Evolutionary conservation across 176 grass and related monocot genomes (phyloP).

Genomic region (Lolium rigidum): DNA sequence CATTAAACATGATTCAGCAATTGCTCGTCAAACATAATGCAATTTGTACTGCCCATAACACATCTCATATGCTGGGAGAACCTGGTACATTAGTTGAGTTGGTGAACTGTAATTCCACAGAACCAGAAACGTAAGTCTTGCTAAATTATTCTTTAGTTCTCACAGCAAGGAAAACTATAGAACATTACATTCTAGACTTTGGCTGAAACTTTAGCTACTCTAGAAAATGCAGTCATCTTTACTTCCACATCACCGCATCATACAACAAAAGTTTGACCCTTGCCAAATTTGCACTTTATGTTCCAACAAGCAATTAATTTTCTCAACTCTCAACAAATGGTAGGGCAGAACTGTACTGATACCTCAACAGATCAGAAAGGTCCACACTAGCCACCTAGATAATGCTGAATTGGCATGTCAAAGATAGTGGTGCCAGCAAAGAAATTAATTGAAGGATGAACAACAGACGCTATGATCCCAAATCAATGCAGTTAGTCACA

Average conservation of each 20-base stretch:
- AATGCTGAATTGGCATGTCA: constrained; percentile 1
- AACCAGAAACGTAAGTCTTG: neutral
- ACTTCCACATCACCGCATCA: neutral
- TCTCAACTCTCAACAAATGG: neutral
- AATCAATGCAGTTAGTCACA: neutral
- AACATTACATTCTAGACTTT: neutral
- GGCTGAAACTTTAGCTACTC: neutral
- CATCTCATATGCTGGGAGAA: neutral
- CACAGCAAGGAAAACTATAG: neutral
- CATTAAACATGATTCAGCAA: constrained; percentile 1
- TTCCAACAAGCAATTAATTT: constrained; percentile 11
- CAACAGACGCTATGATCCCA: neutral
- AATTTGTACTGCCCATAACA: neutral
- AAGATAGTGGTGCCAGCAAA: neutral
- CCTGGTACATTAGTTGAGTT: neutral
- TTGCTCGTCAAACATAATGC: neutral
- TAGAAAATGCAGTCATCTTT: neutral
- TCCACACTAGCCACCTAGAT: neutral
- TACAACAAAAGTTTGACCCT: neutral
- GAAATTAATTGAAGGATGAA: constrained; percentile 7
- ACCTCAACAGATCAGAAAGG: constrained; percentile 1
- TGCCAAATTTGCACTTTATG: constrained; percentile 2
- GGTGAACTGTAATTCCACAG: neutral
- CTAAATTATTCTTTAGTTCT: constrained; percentile 6
- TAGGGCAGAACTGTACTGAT: neutral